These are phyloP conservation scores for Aspergillus tamarii DNA, from an alignment of 2,329 filamentous ascomycete species.

Conservation along the genomic window DNA sequence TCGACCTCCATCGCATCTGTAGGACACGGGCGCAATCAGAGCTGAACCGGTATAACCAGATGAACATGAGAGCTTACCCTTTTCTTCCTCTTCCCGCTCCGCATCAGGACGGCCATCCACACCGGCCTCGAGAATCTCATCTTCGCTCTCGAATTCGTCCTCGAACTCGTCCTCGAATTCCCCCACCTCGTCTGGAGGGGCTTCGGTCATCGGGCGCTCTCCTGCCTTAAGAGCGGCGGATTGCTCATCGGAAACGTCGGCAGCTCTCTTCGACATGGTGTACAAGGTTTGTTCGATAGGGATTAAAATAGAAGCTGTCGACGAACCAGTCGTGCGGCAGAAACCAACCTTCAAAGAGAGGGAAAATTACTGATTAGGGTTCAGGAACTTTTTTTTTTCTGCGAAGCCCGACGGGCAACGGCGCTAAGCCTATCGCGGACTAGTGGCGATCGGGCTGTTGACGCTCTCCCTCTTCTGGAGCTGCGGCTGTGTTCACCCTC, in stretches of 20 bases:
- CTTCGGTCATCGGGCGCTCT: constrained; percentile 57
- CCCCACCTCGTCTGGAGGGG: constrained; percentile 56
- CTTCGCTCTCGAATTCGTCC: constrained; percentile 91
- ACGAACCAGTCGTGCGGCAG: constrained; percentile 28
- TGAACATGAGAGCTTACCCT: constrained; percentile 52
- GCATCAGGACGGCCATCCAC: constrained; percentile 91
- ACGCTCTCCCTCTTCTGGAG: constrained; percentile 17
- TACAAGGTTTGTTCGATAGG: neutral
- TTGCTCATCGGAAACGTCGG: constrained; percentile 55
- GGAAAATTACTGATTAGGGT: constrained; percentile 14
- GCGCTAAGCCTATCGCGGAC: constrained; percentile 37
- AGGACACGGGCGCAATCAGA: constrained; percentile 21
- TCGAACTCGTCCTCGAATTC: constrained; percentile 83
- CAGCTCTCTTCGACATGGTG: constrained; percentile 64
- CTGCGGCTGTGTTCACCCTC: constrained; percentile 24
- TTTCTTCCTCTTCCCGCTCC: constrained; percentile 86
- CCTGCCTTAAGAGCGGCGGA: constrained; percentile 63
- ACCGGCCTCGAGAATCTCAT: constrained; percentile 92
- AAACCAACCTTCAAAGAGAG: constrained; percentile 14
- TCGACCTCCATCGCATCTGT: constrained; percentile 87
- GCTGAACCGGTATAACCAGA: neutral
- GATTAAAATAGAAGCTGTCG: constrained; percentile 14
- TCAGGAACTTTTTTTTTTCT: constrained; percentile 40
- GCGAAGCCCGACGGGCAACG: constrained; percentile 25
- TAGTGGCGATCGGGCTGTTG: constrained; percentile 34